Conservation (phyloP, 2,329 filamentous ascomycete species). For the Mollisia scopiformis region DNA sequence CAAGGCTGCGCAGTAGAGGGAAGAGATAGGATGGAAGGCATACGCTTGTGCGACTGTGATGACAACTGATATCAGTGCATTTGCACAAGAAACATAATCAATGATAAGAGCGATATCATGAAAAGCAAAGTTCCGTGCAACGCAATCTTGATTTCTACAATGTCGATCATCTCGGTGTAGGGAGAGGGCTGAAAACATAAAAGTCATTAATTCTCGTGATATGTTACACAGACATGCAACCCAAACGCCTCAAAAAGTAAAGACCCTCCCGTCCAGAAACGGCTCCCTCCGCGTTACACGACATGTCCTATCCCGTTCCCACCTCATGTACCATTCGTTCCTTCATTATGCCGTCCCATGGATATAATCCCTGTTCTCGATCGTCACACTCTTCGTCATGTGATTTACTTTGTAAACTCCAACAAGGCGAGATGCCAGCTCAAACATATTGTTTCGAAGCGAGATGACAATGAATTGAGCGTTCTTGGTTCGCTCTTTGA, state of each 20-base stretch:
- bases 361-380: constrained; percentile 81
- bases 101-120: background rate
- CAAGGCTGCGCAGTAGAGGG: constrained; percentile 11
- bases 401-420: constrained; percentile 99
- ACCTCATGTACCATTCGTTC: background rate
- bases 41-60: background rate
- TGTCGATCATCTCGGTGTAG: background rate
- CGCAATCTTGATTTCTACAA: background rate
- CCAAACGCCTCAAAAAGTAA: constrained; percentile 14
- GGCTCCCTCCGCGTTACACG: background rate
- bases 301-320: constrained; percentile 1
- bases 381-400: constrained; percentile 92
- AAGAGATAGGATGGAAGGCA: background rate
- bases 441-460: constrained; percentile 99
- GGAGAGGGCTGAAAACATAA: background rate
- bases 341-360: constrained; percentile 23
- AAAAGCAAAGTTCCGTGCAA: background rate
- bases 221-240: constrained; percentile 18
- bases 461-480: constrained; percentile 99
- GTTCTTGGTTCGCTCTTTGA: constrained; percentile 99
- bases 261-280: background rate
- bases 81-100: background rate
- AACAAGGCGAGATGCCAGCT: constrained; percentile 90
- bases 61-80: background rate
- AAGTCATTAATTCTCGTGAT: constrained; percentile 23